A percentile compares a stretch with the other conserved stretches of the same genome.
These are phyloP conservation scores for Coniochaeta sp. DNA, from an alignment of 2,329 filamentous ascomycete genomes.

Conservation along the genomic window DNA sequence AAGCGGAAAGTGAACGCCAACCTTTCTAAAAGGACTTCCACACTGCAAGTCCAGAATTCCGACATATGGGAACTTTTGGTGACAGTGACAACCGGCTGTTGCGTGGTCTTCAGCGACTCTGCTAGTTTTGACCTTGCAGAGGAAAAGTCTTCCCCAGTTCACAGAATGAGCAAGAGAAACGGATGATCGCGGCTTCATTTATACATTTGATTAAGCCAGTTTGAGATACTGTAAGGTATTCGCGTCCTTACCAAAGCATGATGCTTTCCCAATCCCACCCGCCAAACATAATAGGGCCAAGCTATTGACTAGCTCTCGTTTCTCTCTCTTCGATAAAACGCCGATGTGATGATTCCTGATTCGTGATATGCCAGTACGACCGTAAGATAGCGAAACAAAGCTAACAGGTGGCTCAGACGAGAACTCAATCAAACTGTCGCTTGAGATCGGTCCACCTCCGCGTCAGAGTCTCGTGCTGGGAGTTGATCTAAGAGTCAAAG, in stretches of 20 bases:
- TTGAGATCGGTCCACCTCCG: constrained; percentile 73
- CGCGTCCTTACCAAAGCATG: neutral
- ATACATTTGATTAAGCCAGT: neutral
- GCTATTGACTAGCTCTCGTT: neutral
- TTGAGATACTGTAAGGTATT: neutral
- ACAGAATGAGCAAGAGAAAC: neutral
- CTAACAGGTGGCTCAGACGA: neutral
- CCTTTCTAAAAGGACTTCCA: too few relatives aligned
- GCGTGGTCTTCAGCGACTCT: too few relatives aligned
- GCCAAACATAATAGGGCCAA: neutral
- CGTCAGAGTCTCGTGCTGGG: constrained; percentile 62
- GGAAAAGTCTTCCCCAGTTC: neutral
- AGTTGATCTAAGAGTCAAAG: constrained; percentile 50
- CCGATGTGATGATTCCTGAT: neutral
- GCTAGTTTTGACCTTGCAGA: neutral
- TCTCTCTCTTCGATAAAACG: neutral
- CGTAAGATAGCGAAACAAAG: neutral
- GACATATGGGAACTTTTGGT: too few relatives aligned
- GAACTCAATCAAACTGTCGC: constrained; percentile 41
- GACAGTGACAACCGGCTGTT: too few relatives aligned
- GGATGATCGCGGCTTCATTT: neutral
- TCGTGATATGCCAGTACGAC: neutral
- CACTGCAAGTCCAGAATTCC: too few relatives aligned
- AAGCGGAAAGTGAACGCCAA: too few relatives aligned
- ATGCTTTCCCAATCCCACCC: neutral